Conservation (phyloP, 2,329 filamentous ascomycete species). For the Fusarium compactum region DNA sequence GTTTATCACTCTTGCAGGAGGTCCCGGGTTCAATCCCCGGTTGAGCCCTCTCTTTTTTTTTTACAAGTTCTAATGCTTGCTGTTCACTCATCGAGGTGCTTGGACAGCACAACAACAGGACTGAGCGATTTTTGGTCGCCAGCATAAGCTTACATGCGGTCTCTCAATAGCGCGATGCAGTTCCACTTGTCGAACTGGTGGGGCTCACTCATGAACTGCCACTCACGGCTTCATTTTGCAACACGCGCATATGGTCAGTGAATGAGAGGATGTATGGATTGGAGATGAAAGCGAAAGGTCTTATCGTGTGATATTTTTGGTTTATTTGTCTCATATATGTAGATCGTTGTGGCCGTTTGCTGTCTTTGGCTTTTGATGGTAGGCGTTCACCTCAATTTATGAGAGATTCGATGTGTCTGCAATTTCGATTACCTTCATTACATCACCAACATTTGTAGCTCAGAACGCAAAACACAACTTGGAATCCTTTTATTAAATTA, state of each 20-base stretch:
- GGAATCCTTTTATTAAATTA: background rate
- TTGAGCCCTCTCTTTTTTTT: slow-evolving; percentile 20
- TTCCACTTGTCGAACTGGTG: background rate
- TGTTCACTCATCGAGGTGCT: background rate
- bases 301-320: no score
- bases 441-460: no score
- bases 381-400: no score
- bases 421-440: no score
- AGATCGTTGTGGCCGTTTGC: no score
- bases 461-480: background rate
- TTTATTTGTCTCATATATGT: no score
- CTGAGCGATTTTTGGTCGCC: background rate
- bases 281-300: no score
- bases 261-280: background rate
- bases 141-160: background rate
- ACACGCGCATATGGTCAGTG: background rate
- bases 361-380: no score
- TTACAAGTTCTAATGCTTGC: fast-evolving
- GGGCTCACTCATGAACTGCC: background rate
- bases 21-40: slow-evolving; percentile 61
- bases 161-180: background rate
- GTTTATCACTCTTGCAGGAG: slow-evolving; percentile 50
- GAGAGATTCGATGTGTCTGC: no score
- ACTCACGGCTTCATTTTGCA: background rate
- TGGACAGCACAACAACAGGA: background rate